Conservation (phyloP, 306 rosid genomes). For the Neltuma alba region DNA sequence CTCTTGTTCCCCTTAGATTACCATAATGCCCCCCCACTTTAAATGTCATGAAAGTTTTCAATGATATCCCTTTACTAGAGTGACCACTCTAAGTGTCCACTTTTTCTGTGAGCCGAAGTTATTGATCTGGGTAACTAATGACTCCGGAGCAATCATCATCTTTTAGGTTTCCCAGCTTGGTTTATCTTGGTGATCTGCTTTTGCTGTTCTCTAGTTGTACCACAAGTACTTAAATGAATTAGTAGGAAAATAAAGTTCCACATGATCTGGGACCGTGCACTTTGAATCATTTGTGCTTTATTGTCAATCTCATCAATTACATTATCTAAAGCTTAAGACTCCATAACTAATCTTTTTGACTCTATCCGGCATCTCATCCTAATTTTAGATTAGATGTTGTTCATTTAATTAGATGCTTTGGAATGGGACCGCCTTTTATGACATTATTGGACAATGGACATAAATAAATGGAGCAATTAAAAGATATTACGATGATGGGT, state of each 20-base stretch:
- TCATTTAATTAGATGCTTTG: conserved; percentile 27
- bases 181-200: neutral
- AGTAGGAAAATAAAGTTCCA: neutral
- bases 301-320: conserved; percentile 20
- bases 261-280: conserved; percentile 1
- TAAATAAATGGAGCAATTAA: conserved; percentile 28
- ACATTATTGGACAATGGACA: conserved; percentile 1
- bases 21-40: conserved; percentile 28
- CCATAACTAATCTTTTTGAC: neutral
- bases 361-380: neutral
- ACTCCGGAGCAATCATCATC: conserved; percentile 17
- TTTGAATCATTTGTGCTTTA: conserved; percentile 8
- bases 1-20: conserved; percentile 28
- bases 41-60: conserved; percentile 5
- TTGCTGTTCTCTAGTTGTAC: neutral
- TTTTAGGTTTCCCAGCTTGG: neutral
- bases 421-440: conserved; percentile 37
- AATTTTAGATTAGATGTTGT: conserved; percentile 27
- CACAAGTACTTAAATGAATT: neutral
- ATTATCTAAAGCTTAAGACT: conserved; percentile 4
- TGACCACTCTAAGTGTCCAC: conserved; percentile 26
- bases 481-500: conserved; percentile 7
- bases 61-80: conserved; percentile 22
- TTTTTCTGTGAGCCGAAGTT: conserved; percentile 16
- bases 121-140: conserved; percentile 30